Evolutionary conservation across 805 yeast genomes (phyloP).

Genomic region (Cyberlindnera euphorbiiphila): DNA sequence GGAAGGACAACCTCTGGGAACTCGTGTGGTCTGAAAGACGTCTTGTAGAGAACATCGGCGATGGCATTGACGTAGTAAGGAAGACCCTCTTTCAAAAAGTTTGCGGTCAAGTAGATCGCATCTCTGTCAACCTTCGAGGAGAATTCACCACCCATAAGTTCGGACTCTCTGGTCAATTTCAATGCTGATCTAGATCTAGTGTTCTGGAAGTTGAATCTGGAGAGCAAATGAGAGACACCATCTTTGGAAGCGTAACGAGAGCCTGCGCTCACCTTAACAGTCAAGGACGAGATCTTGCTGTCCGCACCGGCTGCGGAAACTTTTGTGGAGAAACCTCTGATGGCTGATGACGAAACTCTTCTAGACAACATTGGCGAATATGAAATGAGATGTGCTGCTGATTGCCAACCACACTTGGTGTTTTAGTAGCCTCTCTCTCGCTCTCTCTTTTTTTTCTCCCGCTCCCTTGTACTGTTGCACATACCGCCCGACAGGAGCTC

Average conservation of each 20-base stretch:
- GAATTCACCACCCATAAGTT: conserved; percentile 84
- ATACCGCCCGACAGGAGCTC: too few relatives aligned
- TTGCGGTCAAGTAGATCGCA: conserved; percentile 71
- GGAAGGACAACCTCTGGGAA: conserved; percentile 79
- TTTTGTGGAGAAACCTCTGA: conserved; percentile 39
- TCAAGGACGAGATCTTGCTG: conserved; percentile 67
- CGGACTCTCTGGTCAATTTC: conserved; percentile 91
- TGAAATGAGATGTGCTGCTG: too few relatives aligned
- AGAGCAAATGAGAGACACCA: conserved; percentile 82
- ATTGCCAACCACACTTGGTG: too few relatives aligned
- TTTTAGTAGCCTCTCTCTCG: too few relatives aligned
- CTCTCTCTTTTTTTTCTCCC: too few relatives aligned
- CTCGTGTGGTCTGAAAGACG: conserved; percentile 82
- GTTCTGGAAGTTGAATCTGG: conserved; percentile 80
- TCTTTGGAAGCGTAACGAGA: conserved; percentile 65
- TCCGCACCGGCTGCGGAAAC: conserved; percentile 51
- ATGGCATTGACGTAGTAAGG: conserved; percentile 89
- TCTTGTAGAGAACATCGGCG: conserved; percentile 65
- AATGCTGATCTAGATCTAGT: conserved; percentile 81
- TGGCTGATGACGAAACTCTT: conserved; percentile 25
- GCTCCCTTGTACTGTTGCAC: too few relatives aligned
- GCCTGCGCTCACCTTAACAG: conserved; percentile 84
- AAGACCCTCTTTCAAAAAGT: conserved; percentile 80
- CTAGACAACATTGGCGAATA: conserved; percentile 23
- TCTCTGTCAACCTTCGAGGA: conserved; percentile 76